Percentiles rank a stretch among this genome's conserved stretches.
phyloP scores from a whole-genome alignment of 306 rosid genomes.

The Corylus avellana region DNA sequence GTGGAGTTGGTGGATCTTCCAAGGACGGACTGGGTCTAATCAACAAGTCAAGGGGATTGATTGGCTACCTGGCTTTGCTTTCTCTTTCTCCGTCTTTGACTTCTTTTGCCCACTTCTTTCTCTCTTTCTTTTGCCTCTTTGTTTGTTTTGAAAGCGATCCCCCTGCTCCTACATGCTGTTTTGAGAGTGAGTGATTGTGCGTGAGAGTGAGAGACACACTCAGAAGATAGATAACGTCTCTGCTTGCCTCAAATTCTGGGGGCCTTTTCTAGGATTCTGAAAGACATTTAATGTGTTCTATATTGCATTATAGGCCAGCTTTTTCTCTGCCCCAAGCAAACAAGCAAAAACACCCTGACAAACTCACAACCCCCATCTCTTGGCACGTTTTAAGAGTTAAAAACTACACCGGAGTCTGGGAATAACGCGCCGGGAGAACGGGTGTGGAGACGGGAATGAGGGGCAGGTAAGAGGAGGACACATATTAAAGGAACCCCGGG shows the following conservation, averaged over 20 bases:
- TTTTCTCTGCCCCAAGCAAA: slow-evolving; percentile 20
- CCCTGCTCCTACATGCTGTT: not conserved
- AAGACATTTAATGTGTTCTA: not conserved
- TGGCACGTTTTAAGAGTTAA: no score
- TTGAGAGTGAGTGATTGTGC: slow-evolving; percentile 23
- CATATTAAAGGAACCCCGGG: slow-evolving; percentile 31
- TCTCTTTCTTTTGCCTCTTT: slow-evolving; percentile 10
- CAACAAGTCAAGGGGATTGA: slow-evolving; percentile 29
- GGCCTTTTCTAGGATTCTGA: slow-evolving; percentile 21
- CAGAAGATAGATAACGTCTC: slow-evolving; percentile 6
- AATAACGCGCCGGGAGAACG: slow-evolving; percentile 11
- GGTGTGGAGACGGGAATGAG: not conserved
- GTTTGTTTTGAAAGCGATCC: slow-evolving; percentile 21
- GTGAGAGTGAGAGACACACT: not conserved
- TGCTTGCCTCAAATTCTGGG: slow-evolving; percentile 41
- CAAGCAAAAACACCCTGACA: not conserved
- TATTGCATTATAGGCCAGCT: no score
- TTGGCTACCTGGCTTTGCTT: not conserved
- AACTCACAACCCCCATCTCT: not conserved
- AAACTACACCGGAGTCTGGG: slow-evolving; percentile 1
- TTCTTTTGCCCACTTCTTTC: no score
- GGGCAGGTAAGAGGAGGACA: slow-evolving; percentile 2
- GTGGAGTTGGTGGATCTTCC: slow-evolving; percentile 34
- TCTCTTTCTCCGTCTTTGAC: not conserved
- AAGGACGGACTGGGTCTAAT: slow-evolving; percentile 31